A percentile compares a stretch with the other conserved stretches of the same genome.
Evolutionary conservation across 352 stramenopile genomes (phyloP).

Genomic region (Phytophthora nicotianae): DNA sequence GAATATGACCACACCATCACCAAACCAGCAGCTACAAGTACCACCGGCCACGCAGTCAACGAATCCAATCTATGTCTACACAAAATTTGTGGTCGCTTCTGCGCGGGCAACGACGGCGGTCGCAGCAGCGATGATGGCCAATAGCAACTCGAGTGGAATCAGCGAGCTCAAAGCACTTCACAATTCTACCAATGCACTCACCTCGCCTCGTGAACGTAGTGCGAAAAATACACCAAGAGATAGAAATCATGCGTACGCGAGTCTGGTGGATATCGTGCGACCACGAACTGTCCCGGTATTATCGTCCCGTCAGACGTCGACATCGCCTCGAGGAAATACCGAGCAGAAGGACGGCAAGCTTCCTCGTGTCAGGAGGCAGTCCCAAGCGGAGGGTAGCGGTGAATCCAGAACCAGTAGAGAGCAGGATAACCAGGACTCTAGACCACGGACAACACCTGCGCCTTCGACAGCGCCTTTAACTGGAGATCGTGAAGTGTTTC

Average conservation of each 20-base stretch:
- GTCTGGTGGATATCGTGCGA: constrained; percentile 28
- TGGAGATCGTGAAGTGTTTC: constrained; percentile 52
- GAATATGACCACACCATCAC: constrained; percentile 12
- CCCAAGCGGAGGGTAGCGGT: constrained; percentile 5
- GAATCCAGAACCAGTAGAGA: constrained; percentile 4
- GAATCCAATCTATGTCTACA: constrained; percentile 56
- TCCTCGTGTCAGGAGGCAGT: constrained; percentile 13
- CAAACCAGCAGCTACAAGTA: constrained; percentile 7
- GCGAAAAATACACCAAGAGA: constrained; percentile 17
- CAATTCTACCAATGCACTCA: constrained; percentile 32
- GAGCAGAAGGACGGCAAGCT: constrained; percentile 23
- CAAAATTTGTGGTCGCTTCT: constrained; percentile 49
- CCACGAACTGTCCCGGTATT: constrained; percentile 23
- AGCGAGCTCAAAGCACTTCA: constrained; percentile 42
- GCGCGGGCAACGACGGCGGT: constrained; percentile 51
- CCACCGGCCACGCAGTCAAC: constrained; percentile 30
- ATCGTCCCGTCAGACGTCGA: constrained; percentile 3
- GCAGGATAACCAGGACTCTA: constrained; percentile 7
- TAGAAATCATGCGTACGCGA: constrained; percentile 14
- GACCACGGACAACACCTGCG: constrained; percentile 11
- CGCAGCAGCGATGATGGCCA: constrained; percentile 53
- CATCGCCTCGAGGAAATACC: constrained; percentile 7
- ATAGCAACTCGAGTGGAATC: constrained; percentile 30
- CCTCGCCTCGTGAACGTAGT: constrained; percentile 33
- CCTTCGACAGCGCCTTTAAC: constrained; percentile 8